Conservation (phyloP, 1,284 basidiomycete genomes). For the Exobasidium cylindrosporum region DNA sequence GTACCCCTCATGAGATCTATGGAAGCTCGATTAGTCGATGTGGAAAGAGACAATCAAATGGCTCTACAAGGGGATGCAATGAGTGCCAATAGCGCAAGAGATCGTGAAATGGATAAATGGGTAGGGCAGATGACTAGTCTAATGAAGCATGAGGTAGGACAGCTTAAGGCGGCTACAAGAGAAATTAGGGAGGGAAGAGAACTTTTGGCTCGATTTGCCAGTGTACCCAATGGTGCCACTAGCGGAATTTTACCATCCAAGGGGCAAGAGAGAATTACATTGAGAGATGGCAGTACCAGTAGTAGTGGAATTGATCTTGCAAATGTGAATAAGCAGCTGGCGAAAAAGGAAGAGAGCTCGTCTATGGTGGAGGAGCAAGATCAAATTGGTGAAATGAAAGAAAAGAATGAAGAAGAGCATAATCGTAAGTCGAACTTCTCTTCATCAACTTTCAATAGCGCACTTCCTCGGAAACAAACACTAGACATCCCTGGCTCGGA, state of each 20-base stretch:
- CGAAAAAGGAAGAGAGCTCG: neutral
- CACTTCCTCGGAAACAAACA: constrained; percentile 23
- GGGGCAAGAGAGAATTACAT: neutral
- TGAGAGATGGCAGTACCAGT: neutral
- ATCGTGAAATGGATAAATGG: constrained; percentile 47
- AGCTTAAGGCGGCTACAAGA: constrained; percentile 40
- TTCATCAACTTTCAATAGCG: constrained; percentile 23
- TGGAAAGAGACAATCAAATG: constrained; percentile 50
- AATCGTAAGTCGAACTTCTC: constrained; percentile 24
- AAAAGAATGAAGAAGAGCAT: neutral
- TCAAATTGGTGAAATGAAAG: neutral
- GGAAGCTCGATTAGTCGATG: constrained; percentile 46
- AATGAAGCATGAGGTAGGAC: constrained; percentile 53
- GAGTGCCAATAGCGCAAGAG: constrained; percentile 17
- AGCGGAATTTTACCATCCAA: neutral
- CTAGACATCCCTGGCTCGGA: constrained; percentile 19
- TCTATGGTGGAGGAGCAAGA: neutral
- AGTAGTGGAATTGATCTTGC: neutral
- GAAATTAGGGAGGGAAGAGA: constrained; percentile 42
- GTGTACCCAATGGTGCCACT: neutral
- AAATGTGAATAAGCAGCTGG: no score
- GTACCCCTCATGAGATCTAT: constrained; percentile 49
- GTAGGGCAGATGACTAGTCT: constrained; percentile 48
- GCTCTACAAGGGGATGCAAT: constrained; percentile 25
- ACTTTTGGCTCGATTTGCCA: constrained; percentile 27